Conservation (phyloP, 2,329 filamentous ascomycete genomes). For the Diatrype stigma region DNA sequence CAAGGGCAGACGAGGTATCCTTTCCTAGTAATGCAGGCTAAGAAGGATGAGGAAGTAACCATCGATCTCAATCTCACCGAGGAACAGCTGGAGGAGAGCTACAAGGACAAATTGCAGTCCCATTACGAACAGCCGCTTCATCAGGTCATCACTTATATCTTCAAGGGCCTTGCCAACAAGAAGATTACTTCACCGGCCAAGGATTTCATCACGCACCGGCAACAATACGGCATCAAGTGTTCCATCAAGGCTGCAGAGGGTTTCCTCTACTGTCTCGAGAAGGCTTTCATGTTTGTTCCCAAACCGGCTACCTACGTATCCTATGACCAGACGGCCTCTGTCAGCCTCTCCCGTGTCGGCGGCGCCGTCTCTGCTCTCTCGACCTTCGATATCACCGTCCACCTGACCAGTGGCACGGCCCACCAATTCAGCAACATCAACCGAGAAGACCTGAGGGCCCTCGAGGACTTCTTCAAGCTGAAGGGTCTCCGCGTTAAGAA, state of each 20-base stretch:
- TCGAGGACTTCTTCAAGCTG: conserved; percentile 97
- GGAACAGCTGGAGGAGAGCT: conserved; percentile 75
- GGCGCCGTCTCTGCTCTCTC: conserved; percentile 90
- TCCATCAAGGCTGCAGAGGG: conserved; percentile 99
- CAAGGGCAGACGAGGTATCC: conserved; percentile 98
- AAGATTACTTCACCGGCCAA: conserved; percentile 91
- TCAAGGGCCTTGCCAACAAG: conserved; percentile 90
- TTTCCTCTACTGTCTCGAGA: conserved; percentile 93
- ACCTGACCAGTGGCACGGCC: conserved; percentile 75
- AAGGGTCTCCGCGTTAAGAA: conserved; percentile 97
- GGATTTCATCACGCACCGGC: conserved; percentile 90
- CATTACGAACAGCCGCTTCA: conserved; percentile 94
- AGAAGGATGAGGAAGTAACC: conserved; percentile 94
- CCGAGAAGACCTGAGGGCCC: conserved; percentile 89
- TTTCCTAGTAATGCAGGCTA: conserved; percentile 98
- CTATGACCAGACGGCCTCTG: conserved; percentile 85
- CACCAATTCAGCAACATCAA: conserved; percentile 99
- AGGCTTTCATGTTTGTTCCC: conserved; percentile 98
- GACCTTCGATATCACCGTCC: conserved; percentile 95
- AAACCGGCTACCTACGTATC: conserved; percentile 97
- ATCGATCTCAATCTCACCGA: conserved; percentile 96
- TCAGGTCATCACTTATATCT: conserved; percentile 91
- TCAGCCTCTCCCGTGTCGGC: conserved; percentile 94
- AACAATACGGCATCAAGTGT: conserved; percentile 94
- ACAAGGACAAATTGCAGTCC: conserved; percentile 81